Conservation (phyloP, 2,329 filamentous ascomycete genomes). For the Aspergillus versicolor region DNA sequence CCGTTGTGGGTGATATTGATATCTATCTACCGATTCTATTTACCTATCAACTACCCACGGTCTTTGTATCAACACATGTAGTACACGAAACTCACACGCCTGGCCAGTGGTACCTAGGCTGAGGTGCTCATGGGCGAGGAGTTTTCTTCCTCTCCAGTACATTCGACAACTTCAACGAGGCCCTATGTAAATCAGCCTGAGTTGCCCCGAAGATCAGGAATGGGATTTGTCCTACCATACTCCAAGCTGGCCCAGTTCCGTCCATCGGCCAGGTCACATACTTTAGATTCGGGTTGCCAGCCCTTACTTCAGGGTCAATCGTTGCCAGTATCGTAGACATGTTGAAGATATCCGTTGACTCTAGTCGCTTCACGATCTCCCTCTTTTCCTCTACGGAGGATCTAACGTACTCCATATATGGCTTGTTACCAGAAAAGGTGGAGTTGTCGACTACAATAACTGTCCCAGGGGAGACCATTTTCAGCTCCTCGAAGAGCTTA, state of each 20-base stretch:
- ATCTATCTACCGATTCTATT: neutral
- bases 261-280: neutral
- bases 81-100: neutral
- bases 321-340: neutral
- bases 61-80: neutral
- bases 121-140: no score
- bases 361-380: slow-evolving; percentile 23
- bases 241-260: neutral
- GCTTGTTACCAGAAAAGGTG: slow-evolving; percentile 41
- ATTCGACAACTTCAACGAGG: neutral
- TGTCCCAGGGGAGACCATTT: slow-evolving; percentile 53
- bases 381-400: slow-evolving; percentile 44
- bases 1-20: neutral
- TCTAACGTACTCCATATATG: slow-evolving; percentile 59
- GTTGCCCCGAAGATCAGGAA: neutral
- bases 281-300: neutral
- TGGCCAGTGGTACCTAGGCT: neutral
- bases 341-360: neutral
- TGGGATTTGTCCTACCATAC: neutral
- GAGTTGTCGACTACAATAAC: slow-evolving; percentile 46
- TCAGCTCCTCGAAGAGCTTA: slow-evolving; percentile 71
- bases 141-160: neutral
- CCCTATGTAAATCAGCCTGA: neutral
- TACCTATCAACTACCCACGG: neutral
- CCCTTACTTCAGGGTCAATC: neutral